Evolutionary conservation across 768 basidiomycete genomes (phyloP).

Genomic region (Boletus sp.): DNA sequence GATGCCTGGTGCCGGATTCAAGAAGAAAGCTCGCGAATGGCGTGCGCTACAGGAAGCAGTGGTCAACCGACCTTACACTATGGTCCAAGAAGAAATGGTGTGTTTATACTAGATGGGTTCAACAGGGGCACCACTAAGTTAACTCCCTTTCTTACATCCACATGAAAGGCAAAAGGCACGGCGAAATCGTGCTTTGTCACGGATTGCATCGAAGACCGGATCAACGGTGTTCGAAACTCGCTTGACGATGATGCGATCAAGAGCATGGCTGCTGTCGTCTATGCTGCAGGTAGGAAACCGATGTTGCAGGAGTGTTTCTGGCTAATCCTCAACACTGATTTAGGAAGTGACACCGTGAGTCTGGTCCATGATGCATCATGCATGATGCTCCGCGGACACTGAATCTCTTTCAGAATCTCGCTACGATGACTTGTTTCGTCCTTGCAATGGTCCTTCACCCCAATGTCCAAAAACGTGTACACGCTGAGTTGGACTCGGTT

Average conservation of each 20-base stretch:
- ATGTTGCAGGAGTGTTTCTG: neutral
- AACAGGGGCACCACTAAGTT: neutral
- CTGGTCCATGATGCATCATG: neutral
- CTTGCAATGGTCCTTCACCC: slow-evolving; percentile 2
- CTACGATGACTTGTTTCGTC: slow-evolving; percentile 2
- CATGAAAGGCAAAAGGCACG: neutral
- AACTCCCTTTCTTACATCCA: neutral
- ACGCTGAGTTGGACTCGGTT: neutral
- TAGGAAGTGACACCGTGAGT: slow-evolving; percentile 6
- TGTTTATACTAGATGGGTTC: neutral
- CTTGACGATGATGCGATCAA: neutral
- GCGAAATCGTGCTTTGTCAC: slow-evolving; percentile 2
- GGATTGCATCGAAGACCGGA: slow-evolving; percentile 2
- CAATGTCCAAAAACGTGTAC: neutral
- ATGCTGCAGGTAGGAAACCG: neutral
- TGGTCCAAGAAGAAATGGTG: slow-evolving; percentile 3
- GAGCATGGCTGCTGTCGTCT: slow-evolving; percentile 5
- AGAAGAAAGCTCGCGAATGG: slow-evolving; percentile 4
- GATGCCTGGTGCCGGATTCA: slow-evolving; percentile 2
- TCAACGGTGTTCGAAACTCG: neutral
- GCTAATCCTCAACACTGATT: neutral
- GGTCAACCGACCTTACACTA: neutral
- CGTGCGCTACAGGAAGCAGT: slow-evolving; percentile 2
- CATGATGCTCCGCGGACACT: too few relatives aligned
- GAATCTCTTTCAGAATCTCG: neutral